A percentile compares a stretch with the other conserved stretches of the same genome.
These are phyloP conservation scores for Alternaria consortialis DNA, from an alignment of 2,329 filamentous ascomycete genomes.

Conservation along the genomic window DNA sequence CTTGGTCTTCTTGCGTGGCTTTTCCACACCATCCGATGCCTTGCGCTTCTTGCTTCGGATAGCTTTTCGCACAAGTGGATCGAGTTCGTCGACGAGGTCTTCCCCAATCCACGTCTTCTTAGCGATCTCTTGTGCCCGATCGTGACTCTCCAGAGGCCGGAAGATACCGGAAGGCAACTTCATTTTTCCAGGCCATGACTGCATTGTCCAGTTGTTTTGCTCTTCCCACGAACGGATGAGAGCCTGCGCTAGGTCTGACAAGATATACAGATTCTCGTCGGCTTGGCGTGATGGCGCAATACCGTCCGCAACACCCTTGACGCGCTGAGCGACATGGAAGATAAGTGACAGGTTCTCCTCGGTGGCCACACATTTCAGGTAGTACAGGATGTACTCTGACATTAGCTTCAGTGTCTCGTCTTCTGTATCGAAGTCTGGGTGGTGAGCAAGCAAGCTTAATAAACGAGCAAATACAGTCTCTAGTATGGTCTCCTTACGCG, in stretches of 20 bases:
- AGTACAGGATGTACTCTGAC: slow-evolving; percentile 88
- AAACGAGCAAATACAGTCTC: slow-evolving; percentile 84
- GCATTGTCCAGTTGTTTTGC: slow-evolving; percentile 83
- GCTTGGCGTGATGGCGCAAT: slow-evolving; percentile 64
- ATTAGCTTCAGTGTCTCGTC: slow-evolving; percentile 79
- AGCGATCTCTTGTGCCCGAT: slow-evolving; percentile 83
- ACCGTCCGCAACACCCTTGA: slow-evolving; percentile 88
- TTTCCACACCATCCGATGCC: slow-evolving; percentile 39
- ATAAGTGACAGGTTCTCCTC: slow-evolving; percentile 89
- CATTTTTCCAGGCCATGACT: slow-evolving; percentile 82
- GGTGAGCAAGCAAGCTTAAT: slow-evolving; percentile 88
- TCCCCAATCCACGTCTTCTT: slow-evolving; percentile 85
- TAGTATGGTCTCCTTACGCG: slow-evolving; percentile 67
- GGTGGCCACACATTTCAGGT: slow-evolving; percentile 80
- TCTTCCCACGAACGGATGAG: slow-evolving; percentile 88
- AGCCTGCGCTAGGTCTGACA: slow-evolving; percentile 86
- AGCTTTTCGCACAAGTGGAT: slow-evolving; percentile 74
- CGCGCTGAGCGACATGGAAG: slow-evolving; percentile 88
- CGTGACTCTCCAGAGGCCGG: slow-evolving; percentile 75
- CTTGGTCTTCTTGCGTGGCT: slow-evolving; percentile 48
- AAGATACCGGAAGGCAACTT: slow-evolving; percentile 84
- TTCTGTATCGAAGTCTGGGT: slow-evolving; percentile 79
- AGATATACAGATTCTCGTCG: slow-evolving; percentile 80
- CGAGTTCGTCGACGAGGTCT: slow-evolving; percentile 75
- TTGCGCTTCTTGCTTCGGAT: slow-evolving; percentile 68